Percentiles rank a stretch among this genome's conserved stretches.
Conservation (phyloP, 1,284 basidiomycete species). For the Abortiporus biennis region DNA sequence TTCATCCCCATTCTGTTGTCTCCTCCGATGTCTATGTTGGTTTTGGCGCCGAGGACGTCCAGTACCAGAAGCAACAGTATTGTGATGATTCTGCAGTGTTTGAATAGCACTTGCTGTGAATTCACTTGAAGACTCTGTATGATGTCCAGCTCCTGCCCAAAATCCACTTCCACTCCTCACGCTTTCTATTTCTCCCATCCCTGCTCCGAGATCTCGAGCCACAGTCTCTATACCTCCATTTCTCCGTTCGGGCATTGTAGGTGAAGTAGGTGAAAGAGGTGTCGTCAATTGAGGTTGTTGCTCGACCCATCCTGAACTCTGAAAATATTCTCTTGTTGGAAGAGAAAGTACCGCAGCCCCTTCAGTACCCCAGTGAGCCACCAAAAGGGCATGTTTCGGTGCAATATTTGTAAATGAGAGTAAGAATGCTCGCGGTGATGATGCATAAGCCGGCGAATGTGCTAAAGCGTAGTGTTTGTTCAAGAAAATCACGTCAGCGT, state of each 20-base stretch:
- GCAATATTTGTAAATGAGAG: constrained; percentile 63
- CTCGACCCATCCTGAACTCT: constrained; percentile 68
- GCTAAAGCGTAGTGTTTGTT: constrained; percentile 63
- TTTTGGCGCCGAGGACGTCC: neutral
- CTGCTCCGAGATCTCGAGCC: neutral
- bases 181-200: constrained; percentile 31
- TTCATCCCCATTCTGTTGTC: constrained; percentile 27
- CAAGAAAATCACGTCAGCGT: constrained; percentile 72
- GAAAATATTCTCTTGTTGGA: constrained; percentile 78
- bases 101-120: constrained; percentile 36
- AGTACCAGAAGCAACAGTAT: neutral
- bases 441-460: constrained; percentile 47
- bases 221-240: neutral
- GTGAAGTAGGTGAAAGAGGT: neutral
- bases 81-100: neutral
- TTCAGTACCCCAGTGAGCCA: constrained; percentile 70
- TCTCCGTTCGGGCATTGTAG: neutral
- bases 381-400: constrained; percentile 66
- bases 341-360: constrained; percentile 76
- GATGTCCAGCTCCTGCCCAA: constrained; percentile 56
- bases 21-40: constrained; percentile 14
- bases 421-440: constrained; percentile 66
- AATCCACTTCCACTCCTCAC: constrained; percentile 73
- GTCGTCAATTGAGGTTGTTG: neutral
- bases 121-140: constrained; percentile 48